A percentile compares a stretch with the other conserved stretches of the same genome.
phyloP scores from a whole-genome alignment of 2,329 filamentous ascomycete genomes.

The Ophiobolus disseminans region DNA sequence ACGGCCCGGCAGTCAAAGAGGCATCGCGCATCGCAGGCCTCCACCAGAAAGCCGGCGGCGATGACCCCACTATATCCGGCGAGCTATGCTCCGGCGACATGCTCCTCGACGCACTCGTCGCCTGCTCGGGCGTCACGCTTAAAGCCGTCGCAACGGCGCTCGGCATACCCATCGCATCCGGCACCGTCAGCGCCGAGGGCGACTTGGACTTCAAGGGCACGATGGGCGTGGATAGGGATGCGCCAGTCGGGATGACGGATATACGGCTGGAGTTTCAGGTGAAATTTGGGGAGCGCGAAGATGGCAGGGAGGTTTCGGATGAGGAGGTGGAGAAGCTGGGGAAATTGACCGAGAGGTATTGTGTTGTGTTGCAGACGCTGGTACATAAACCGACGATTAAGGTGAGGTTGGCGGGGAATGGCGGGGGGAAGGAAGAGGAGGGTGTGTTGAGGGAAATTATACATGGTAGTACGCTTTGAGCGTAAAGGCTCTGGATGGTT shows the following conservation, averaged over 20 bases:
- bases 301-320: conserved; percentile 48
- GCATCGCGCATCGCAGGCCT: conserved; percentile 56
- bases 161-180: conserved; percentile 52
- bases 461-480: conserved; percentile 15
- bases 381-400: conserved; percentile 40
- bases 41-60: conserved; percentile 57
- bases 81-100: conserved; percentile 60
- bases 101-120: conserved; percentile 59
- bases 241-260: conserved; percentile 57
- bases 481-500: background rate
- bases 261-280: conserved; percentile 55
- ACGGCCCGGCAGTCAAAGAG: conserved; percentile 49
- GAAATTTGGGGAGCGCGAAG: conserved; percentile 44
- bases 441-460: conserved; percentile 25
- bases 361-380: conserved; percentile 50
- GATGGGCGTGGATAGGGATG: conserved; percentile 55
- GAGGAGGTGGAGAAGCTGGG: conserved; percentile 55
- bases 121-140: conserved; percentile 60
- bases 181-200: conserved; percentile 54
- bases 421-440: conserved; percentile 26
- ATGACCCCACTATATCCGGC: conserved; percentile 52
- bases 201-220: conserved; percentile 60
- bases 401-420: conserved; percentile 32
- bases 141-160: conserved; percentile 59
- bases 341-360: conserved; percentile 59